phyloP scores from a whole-genome alignment of 192 early-diverging fungal species.

The Coemansia sp. region DNA sequence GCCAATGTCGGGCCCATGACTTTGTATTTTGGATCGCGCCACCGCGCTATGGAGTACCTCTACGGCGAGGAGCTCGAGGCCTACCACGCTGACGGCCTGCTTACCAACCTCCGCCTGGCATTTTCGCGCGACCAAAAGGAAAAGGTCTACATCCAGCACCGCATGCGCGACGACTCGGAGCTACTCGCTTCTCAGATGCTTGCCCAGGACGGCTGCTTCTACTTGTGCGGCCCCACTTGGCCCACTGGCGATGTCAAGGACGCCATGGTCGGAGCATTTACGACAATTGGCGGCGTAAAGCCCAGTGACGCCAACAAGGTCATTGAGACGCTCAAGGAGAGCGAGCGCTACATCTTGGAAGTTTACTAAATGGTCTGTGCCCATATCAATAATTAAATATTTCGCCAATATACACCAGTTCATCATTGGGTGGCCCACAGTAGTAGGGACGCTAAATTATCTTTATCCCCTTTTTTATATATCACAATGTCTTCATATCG shows the following conservation, averaged over 20 bases:
- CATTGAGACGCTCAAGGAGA: conserved; percentile 91
- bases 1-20: conserved; percentile 90
- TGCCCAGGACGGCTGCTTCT: conserved; percentile 82
- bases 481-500: not conserved
- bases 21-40: conserved; percentile 95
- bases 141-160: conserved; percentile 97
- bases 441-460: too few relatives aligned
- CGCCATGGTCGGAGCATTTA: conserved; percentile 83
- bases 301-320: conserved; percentile 67
- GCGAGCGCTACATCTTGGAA: conserved; percentile 91
- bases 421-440: too few relatives aligned
- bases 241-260: conserved; percentile 93
- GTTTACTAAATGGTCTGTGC: conserved; percentile 65
- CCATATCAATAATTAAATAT: not conserved
- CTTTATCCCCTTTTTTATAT: too few relatives aligned
- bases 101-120: conserved; percentile 88
- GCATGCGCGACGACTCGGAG: conserved; percentile 84
- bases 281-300: conserved; percentile 62
- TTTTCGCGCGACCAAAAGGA: conserved; percentile 94
- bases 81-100: conserved; percentile 85
- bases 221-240: conserved; percentile 98
- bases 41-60: conserved; percentile 91
- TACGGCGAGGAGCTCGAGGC: conserved; percentile 98
- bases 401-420: not conserved
- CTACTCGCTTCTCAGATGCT: conserved; percentile 78